Evolutionary conservation across 306 rosid species (phyloP), one percentile per base, ranked within the genome.

Genomic region (Quercus suber): DNA sequence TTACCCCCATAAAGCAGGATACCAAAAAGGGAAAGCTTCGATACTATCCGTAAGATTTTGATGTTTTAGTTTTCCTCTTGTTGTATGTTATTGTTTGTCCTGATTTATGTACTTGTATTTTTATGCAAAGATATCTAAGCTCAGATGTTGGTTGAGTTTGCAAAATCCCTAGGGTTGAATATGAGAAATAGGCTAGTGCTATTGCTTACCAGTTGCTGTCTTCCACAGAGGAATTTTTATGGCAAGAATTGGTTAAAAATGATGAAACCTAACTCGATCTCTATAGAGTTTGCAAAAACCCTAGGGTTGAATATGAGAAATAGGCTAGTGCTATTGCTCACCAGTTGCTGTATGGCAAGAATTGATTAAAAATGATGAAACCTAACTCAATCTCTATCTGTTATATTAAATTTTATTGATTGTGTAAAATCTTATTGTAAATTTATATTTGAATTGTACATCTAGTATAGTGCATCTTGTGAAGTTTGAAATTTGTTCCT

Each of bases 1-100:
- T 78, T 84, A 96, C 98, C 81, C 99, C 99, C 31, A 91, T 96
- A 45, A 96, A 96, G 86, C 99, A 96, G 86, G 99, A 96, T 77
- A 94, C 82, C 0, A 96, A 96, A 80, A 91, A 91, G 86, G 99
- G 97, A 55, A 96, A 93, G 85, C 97, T 96, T 69, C 90, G 99
- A 82, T 93, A 83, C 87, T 96, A 96, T 79, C 99, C 98, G 99
- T 96, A 82, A 89, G 99, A 77, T 41, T 35, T 49, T n/a, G 15
- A 58, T 63, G 45, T 69, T 63, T 65, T 56, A 71, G 52, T 81
- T 73, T 83, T 77, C 59, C 17, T 75, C 56, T 72, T 51, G 12
- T 9, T 53, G 9, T 21, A n/a, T 81, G 30, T 69, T 37, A 61
- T 31, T 79, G 19, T 30, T 79, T 85, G 53, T 78, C 72, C 74